Evolutionary conservation across 2,329 filamentous ascomycete genomes (phyloP), one percentile per base, ranked within the genome.

Genomic region (Fusarium agapanthi): DNA sequence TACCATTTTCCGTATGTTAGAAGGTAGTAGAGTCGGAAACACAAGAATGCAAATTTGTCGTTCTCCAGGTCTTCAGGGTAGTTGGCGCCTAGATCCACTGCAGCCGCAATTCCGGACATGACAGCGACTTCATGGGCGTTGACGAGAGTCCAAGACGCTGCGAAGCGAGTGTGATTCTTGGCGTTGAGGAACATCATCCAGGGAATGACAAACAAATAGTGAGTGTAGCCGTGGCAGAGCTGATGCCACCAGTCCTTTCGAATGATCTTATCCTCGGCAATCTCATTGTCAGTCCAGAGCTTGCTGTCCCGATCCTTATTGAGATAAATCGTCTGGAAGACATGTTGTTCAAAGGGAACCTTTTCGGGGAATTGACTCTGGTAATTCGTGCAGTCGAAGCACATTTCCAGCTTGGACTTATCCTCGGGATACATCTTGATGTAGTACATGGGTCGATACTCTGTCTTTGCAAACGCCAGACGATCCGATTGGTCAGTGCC

Each of bases 1-100:
- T 91, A 90, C 89, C 89, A 91, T 72, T 86, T 87, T 28, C 90
- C 89, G 73, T 91, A 91, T 0, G 83, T 80, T 6, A 92, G 77
- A 54, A 91, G 79, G 65, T 91, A 91, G 71, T 91, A 91, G 65
- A 91, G 76, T 47, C 89, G 79, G 75, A 91, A 92, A 53, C 86
- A 85, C 65, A 91, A 75, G 61, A 91, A 84, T 0, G 90, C 88
- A 75, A 90, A 92, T 59, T 82, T 83, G 67, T 91, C 89, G n/a
- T 88, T 80, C 80, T 91, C 89, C 4, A 92, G 76, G 73, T 91
- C 89, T 67, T 72, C 69, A 6, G 69, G 69, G 14, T 72, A 72
- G 0, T 26, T 55, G 1, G 68, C 69, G 3, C 69, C 69, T 0
- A 72, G n/a, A 9, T 72, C 69, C 4, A 72, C 69, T 1, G 69